Conservation (phyloP, 2,329 filamentous ascomycete species). For the Monosporascus sp. region DNA sequence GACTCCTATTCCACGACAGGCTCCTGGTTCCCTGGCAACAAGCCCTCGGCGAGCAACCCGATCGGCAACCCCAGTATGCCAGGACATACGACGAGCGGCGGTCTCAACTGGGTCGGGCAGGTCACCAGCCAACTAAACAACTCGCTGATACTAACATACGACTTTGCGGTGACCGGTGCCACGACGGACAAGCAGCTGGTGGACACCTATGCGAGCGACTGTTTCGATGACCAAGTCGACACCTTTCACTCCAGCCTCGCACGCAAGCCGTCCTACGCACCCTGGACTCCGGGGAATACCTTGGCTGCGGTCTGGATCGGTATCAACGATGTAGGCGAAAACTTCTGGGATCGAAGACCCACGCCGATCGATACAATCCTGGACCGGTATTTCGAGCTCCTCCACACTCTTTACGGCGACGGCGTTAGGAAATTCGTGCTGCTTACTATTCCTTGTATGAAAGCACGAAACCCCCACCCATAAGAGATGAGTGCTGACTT, state of each 20-base stretch:
- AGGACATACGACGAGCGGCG: slow-evolving; percentile 31
- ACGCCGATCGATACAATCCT: slow-evolving; percentile 9
- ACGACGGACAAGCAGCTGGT: slow-evolving; percentile 39
- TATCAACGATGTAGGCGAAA: slow-evolving; percentile 25
- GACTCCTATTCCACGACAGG: slow-evolving; percentile 52
- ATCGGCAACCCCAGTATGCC: slow-evolving; percentile 50
- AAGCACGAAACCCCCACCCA: slow-evolving; percentile 1
- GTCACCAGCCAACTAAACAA: slow-evolving; percentile 31
- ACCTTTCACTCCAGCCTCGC: slow-evolving; percentile 13
- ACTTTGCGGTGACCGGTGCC: slow-evolving; percentile 39
- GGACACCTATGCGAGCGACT: slow-evolving; percentile 12
- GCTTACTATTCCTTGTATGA: slow-evolving; percentile 12
- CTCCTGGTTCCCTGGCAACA: slow-evolving; percentile 40
- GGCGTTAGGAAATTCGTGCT: slow-evolving; percentile 14
- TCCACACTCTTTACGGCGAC: slow-evolving; percentile 10
- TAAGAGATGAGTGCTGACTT: not conserved
- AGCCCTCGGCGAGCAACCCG: slow-evolving; percentile 44
- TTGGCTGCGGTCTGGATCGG: slow-evolving; percentile 24
- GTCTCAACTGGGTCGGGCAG: slow-evolving; percentile 36
- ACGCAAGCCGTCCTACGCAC: slow-evolving; percentile 3
- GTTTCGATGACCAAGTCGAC: slow-evolving; percentile 22
- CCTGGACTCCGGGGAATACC: slow-evolving; percentile 11
- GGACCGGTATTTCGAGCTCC: slow-evolving; percentile 12
- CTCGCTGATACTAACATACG: slow-evolving; percentile 34
- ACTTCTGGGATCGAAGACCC: slow-evolving; percentile 24